Conservation (phyloP, 805 yeast genomes). For the Candida sakaeoensis region DNA sequence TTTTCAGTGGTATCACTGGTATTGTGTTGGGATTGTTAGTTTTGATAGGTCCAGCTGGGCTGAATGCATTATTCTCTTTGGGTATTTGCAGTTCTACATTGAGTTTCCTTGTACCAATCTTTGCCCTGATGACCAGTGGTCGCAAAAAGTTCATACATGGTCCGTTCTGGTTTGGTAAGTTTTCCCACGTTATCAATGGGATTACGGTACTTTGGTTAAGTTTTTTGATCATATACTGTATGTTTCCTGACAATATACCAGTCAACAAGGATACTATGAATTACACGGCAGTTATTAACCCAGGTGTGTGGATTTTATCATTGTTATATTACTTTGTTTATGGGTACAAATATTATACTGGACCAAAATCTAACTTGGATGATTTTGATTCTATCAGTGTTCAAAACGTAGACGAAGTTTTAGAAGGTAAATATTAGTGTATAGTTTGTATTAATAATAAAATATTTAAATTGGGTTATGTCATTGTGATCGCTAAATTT, state of each 20-base stretch:
- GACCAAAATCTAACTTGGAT: slow-evolving; percentile 42
- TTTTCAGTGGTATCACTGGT: slow-evolving; percentile 47
- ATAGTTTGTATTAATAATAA: background rate
- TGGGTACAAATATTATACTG: slow-evolving; percentile 54
- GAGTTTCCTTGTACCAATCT: slow-evolving; percentile 48
- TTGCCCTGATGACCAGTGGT: slow-evolving; percentile 22
- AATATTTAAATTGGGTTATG: background rate
- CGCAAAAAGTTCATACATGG: slow-evolving; percentile 57
- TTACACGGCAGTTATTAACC: slow-evolving; percentile 62
- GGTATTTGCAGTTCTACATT: slow-evolving; percentile 57
- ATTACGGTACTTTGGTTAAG: slow-evolving; percentile 45
- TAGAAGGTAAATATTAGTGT: background rate
- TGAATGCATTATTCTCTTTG: slow-evolving; percentile 64
- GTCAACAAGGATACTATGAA: slow-evolving; percentile 55
- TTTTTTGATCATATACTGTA: slow-evolving; percentile 52
- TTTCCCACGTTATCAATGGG: slow-evolving; percentile 44
- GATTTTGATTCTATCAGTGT: slow-evolving; percentile 13
- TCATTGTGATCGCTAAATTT: background rate
- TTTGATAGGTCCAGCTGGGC: slow-evolving; percentile 51
- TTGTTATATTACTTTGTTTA: slow-evolving; percentile 47
- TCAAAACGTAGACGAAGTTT: slow-evolving; percentile 3
- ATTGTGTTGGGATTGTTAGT: slow-evolving; percentile 54
- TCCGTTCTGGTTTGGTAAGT: slow-evolving; percentile 57
- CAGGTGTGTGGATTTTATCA: slow-evolving; percentile 56
- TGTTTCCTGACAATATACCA: slow-evolving; percentile 53